Evolutionary conservation across 176 grass and related monocot species (phyloP).

Genomic region (Elymus sibiricus): DNA sequence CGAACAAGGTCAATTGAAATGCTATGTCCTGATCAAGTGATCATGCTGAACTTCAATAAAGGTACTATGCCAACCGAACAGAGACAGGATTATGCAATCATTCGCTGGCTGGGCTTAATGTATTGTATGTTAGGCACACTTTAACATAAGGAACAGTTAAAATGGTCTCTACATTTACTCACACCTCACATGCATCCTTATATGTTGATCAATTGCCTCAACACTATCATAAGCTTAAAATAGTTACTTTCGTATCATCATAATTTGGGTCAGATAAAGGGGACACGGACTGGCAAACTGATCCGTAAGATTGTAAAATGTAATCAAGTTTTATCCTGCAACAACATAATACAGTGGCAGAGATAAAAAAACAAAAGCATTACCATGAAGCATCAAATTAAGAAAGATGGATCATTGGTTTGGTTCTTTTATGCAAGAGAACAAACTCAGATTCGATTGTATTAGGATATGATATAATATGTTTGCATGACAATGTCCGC

Average conservation of each 20-base stretch:
- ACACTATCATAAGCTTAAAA: background rate
- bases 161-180: background rate
- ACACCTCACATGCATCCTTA: background rate
- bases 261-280: background rate
- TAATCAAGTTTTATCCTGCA: background rate
- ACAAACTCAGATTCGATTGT: background rate
- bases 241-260: background rate
- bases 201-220: background rate
- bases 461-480: background rate
- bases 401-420: background rate
- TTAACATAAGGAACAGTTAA: background rate
- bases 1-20: conserved; percentile 8
- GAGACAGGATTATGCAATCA: background rate
- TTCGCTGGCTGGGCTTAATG: background rate
- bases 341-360: background rate
- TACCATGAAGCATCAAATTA: background rate
- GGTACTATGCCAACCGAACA: background rate
- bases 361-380: background rate
- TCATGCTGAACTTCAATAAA: background rate
- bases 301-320: background rate
- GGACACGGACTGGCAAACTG: background rate
- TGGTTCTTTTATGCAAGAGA: background rate
- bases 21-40: background rate
- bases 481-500: background rate
- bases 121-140: background rate